A percentile compares a stretch with the other conserved stretches of the same genome.
Conservation (phyloP, 306 rosid species). For the Prunus mume region DNA sequence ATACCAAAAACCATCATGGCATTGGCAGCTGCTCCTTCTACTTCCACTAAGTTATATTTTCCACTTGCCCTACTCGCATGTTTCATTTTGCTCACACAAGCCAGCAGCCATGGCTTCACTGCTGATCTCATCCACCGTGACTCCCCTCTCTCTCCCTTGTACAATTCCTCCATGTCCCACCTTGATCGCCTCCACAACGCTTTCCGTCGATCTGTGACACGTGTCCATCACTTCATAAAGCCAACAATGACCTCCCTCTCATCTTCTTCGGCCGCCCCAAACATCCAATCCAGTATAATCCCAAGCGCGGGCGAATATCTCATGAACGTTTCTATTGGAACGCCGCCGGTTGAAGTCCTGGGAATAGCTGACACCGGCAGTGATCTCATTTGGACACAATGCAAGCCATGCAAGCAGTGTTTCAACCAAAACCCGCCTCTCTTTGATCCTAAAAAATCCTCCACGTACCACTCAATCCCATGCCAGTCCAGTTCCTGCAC, state of each 20-base stretch:
- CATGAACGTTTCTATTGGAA: conserved; percentile 51
- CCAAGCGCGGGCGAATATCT: conserved; percentile 44
- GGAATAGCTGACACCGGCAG: conserved; percentile 66
- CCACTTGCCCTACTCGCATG: not conserved
- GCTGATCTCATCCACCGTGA: conserved; percentile 46
- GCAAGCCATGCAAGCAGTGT: conserved; percentile 50
- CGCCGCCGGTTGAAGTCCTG: conserved; percentile 38
- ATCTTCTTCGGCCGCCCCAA: not conserved
- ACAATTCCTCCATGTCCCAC: conserved; percentile 30
- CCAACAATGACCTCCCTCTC: not conserved
- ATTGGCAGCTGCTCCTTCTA: not conserved
- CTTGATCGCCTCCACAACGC: conserved; percentile 34
- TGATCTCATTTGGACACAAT: conserved; percentile 64
- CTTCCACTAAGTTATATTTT: not conserved
- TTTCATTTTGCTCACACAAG: not conserved
- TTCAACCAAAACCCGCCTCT: conserved; percentile 44
- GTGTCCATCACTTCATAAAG: conserved; percentile 9
- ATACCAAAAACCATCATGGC: not conserved
- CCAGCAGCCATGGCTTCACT: conserved; percentile 3
- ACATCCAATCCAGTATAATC: conserved; percentile 17
- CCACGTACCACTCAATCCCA: conserved; percentile 29
- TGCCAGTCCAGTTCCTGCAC: conserved; percentile 31
- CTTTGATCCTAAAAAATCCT: conserved; percentile 42
- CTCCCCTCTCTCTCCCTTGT: conserved; percentile 46
- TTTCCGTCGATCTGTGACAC: conserved; percentile 43